Evolutionary conservation across 768 basidiomycete genomes (phyloP).

Genomic region (Lentinula lateritia): DNA sequence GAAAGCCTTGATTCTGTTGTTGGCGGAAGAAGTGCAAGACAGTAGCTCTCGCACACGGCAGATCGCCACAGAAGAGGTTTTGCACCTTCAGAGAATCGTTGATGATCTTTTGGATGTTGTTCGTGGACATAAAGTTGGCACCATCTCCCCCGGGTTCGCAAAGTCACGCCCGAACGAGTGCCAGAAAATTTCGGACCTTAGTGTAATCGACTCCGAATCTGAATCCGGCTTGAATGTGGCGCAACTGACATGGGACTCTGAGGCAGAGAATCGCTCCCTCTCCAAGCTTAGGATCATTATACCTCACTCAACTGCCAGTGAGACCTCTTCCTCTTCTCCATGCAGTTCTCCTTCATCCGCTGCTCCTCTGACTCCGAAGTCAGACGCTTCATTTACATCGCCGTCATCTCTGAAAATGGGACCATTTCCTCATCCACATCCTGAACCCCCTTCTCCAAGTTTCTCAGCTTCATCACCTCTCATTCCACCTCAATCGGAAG

Average conservation of each 20-base stretch:
- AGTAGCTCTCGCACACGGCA: slow-evolving; percentile 33
- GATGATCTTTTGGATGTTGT: slow-evolving; percentile 42
- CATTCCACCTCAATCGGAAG: neutral
- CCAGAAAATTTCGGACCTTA: neutral
- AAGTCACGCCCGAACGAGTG: neutral
- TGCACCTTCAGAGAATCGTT: slow-evolving; percentile 43
- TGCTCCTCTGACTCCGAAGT: neutral
- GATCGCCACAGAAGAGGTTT: slow-evolving; percentile 35
- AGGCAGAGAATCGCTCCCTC: slow-evolving; percentile 8
- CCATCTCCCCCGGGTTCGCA: slow-evolving; percentile 5
- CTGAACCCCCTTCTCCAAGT: neutral
- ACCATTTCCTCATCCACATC: neutral
- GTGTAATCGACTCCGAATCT: neutral
- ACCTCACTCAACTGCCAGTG: neutral
- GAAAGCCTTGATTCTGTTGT: slow-evolving; percentile 49
- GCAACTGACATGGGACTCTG: neutral
- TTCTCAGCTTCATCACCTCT: neutral
- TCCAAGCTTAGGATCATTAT: slow-evolving; percentile 4
- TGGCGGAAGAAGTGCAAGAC: slow-evolving; percentile 62
- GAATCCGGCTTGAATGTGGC: neutral
- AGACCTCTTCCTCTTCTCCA: neutral
- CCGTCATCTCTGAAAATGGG: neutral
- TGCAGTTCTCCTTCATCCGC: neutral
- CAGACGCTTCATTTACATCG: neutral
- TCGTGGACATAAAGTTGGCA: slow-evolving; percentile 28